Evolutionary conservation across 495 filamentous ascomycete species (phyloP), one percentile per base, ranked within the genome.

Genomic region (Penicillium ochrochloron): DNA sequence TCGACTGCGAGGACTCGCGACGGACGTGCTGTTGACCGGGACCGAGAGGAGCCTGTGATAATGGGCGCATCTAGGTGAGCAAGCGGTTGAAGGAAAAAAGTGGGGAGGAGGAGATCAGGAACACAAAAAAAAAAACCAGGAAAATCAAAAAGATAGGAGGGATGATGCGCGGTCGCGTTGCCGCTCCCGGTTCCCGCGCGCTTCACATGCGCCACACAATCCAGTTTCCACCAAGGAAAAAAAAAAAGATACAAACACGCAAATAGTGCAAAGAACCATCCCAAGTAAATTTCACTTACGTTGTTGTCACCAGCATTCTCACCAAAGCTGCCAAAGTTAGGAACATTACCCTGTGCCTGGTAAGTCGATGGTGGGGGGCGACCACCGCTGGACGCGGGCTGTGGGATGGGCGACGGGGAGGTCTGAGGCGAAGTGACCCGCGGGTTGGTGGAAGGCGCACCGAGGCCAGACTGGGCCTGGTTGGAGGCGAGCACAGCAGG

Each of bases 341-440:
- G 69, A 72, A 80, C 83, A 68, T 86, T 86, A 23, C 82, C 81
- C 67, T 88, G 86, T 62, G 82, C 83, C 65, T 89, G 86, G 66
- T 90, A 83, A 51, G 84, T 85, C 12, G 91, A 90, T 66, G 78
- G 78, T 33, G 90, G 90, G 48, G 92, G 92, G 76, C 90, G 85
- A 68, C 92, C 92, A 70, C 93, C 93, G 76, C 92, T 96, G 41
- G 90, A 89, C 41, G 90, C 85, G 53, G 90, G 91, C 75, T 92
- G 90, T 21, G 93, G 93, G 58, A 97, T 97, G 7, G 94, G 94
- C 23, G 90, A 92, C 3, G 94, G 94, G 15, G 94, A 97, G 31
- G 85, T 84, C 61, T 88, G 86, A 7, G 91, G 91, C 46, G 89
- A 91, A 27, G 85, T 85, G 33, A 91, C 80, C 65, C 89, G 84